These are phyloP conservation scores for Leccinum griseonigrum DNA, from an alignment of 1,284 basidiomycete genomes.

Conservation along the genomic window DNA sequence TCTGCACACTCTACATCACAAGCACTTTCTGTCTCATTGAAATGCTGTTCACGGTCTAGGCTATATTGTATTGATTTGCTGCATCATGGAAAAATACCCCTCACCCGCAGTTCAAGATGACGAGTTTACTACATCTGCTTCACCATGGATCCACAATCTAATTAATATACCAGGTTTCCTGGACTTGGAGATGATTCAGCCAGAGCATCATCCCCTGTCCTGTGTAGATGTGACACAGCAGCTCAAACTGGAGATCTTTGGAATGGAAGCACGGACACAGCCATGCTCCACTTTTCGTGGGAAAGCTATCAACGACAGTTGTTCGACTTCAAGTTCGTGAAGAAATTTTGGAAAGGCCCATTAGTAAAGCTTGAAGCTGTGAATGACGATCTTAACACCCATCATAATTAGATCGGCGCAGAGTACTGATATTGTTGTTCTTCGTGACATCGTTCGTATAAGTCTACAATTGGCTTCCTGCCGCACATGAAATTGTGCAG, in stretches of 20 bases:
- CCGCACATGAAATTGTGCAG: not conserved
- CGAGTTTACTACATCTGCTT: constrained; percentile 16
- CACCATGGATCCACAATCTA: constrained; percentile 1
- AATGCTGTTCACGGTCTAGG: constrained; percentile 25
- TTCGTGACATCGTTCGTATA: not conserved
- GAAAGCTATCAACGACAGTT: constrained; percentile 7
- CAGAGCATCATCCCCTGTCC: constrained; percentile 10
- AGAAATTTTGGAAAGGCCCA: not conserved
- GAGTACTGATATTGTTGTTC: not conserved
- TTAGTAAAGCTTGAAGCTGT: constrained; percentile 7
- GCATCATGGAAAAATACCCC: constrained; percentile 23
- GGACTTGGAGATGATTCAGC: not conserved
- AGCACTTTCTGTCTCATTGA: constrained; percentile 3
- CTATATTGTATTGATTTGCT: constrained; percentile 19
- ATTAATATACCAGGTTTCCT: not conserved
- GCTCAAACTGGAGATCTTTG: constrained; percentile 1
- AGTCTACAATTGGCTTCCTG: constrained; percentile 7
- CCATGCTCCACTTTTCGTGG: constrained; percentile 19
- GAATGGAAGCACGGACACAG: constrained; percentile 16
- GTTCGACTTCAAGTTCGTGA: not conserved
- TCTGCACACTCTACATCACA: constrained; percentile 14
- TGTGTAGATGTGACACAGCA: constrained; percentile 4
- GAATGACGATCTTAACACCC: constrained; percentile 4
- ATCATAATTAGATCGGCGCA: constrained; percentile 10
- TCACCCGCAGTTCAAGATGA: constrained; percentile 19